These are phyloP conservation scores for Aphanomyces stellatus DNA, from an alignment of 352 stramenopile genomes.

Conservation along the genomic window DNA sequence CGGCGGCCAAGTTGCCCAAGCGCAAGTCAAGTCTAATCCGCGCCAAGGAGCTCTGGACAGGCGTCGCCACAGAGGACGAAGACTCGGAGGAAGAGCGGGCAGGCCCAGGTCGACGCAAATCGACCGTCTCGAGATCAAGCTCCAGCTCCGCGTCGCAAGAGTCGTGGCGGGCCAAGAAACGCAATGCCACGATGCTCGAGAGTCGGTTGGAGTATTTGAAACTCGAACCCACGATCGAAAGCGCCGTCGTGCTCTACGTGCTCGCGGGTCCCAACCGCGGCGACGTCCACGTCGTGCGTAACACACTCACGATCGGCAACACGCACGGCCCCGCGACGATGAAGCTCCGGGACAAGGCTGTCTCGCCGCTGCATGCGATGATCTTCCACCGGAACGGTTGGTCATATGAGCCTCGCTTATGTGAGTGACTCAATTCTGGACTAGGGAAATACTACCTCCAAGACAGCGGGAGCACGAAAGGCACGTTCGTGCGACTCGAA, in stretches of 20 bases:
- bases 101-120: too few relatives aligned
- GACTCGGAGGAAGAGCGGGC: neutral
- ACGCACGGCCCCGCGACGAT: constrained; percentile 51
- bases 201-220: constrained; percentile 46
- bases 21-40: neutral
- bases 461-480: constrained; percentile 55
- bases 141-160: neutral
- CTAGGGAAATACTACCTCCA: constrained; percentile 56
- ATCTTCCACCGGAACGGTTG: constrained; percentile 57
- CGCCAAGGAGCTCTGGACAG: neutral
- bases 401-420: neutral
- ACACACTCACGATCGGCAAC: constrained; percentile 46
- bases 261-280: constrained; percentile 63
- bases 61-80: neutral
- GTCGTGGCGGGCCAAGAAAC: constrained; percentile 64
- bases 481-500: constrained; percentile 64
- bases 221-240: constrained; percentile 37
- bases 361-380: constrained; percentile 44
- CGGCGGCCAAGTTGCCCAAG: neutral
- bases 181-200: constrained; percentile 57
- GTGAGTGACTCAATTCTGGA: neutral
- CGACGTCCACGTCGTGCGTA: constrained; percentile 66
- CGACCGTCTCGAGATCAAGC: neutral
- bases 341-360: constrained; percentile 58
- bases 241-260: constrained; percentile 66